Evolutionary conservation across 306 rosid genomes (phyloP).

Genomic region (Begonia fuchsioides): DNA sequence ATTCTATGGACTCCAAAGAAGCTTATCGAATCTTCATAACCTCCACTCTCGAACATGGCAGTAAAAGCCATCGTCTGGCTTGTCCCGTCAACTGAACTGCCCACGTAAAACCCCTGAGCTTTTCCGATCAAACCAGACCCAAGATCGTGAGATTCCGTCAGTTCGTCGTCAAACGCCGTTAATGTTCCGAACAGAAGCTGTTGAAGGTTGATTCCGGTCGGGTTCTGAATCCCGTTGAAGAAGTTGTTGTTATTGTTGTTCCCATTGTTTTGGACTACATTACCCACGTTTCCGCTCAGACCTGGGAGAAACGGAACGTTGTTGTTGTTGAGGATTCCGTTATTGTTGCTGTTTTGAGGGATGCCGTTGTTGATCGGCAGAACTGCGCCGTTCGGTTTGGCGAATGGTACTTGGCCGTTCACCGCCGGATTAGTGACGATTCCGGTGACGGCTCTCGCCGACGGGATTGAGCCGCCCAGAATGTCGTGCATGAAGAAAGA

Average conservation of each 20-base stretch:
- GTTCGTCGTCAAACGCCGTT: constrained; percentile 57
- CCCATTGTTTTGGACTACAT: constrained; percentile 29
- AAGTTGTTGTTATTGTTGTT: constrained; percentile 21
- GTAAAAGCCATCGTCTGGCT: constrained; percentile 63
- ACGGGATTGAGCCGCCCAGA: constrained; percentile 61
- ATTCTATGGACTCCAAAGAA: constrained; percentile 54
- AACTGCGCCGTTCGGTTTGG: constrained; percentile 71
- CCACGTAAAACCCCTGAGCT: constrained; percentile 69
- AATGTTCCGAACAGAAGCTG: constrained; percentile 64
- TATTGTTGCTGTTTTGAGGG: constrained; percentile 55
- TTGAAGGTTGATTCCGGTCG: constrained; percentile 38
- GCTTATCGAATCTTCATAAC: constrained; percentile 46
- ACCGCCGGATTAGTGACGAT: constrained; percentile 55
- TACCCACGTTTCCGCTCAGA: constrained; percentile 36
- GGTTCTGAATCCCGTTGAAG: constrained; percentile 30
- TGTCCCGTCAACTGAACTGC: constrained; percentile 45
- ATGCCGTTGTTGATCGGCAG: constrained; percentile 36
- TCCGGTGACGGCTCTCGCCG: constrained; percentile 57
- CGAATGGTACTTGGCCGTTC: constrained; percentile 59
- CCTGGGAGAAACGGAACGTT: constrained; percentile 74
- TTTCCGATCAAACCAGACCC: constrained; percentile 61
- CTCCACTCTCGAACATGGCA: constrained; percentile 44
- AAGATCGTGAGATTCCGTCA: constrained; percentile 51
- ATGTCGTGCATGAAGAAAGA: constrained; percentile 68
- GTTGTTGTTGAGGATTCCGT: constrained; percentile 54